A percentile compares a stretch with the other conserved stretches of the same genome.
phyloP scores from a whole-genome alignment of 345 rosid species.

The Kernera saxatilis region DNA sequence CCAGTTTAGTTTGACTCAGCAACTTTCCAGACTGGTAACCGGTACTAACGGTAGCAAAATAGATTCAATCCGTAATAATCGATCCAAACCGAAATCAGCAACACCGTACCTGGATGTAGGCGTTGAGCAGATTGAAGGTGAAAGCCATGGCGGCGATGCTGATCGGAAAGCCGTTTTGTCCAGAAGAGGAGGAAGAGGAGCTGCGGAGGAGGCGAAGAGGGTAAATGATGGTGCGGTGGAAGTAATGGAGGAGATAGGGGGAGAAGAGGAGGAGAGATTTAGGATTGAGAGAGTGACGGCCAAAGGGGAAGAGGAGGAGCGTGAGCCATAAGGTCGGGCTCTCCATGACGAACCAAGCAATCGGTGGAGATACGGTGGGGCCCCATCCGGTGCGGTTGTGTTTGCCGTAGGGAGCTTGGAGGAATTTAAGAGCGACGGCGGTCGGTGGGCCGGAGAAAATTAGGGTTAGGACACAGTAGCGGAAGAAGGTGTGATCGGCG shows the following conservation, averaged over 20 bases:
- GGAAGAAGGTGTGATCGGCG: constrained; percentile 49
- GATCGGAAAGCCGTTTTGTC: constrained; percentile 37
- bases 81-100: neutral
- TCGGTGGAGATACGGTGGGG: constrained; percentile 57
- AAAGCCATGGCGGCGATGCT: constrained; percentile 60
- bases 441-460: constrained; percentile 65
- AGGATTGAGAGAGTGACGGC: constrained; percentile 50
- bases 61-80: neutral
- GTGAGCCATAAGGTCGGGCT: constrained; percentile 80
- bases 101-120: constrained; percentile 46
- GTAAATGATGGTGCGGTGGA: constrained; percentile 70
- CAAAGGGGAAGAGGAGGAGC: constrained; percentile 60
- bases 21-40: neutral
- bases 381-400: constrained; percentile 94
- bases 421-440: constrained; percentile 54
- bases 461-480: constrained; percentile 42
- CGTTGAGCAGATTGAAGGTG: constrained; percentile 59
- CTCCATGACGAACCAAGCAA: constrained; percentile 97
- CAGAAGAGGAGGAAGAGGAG: neutral
- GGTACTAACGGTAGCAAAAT: neutral
- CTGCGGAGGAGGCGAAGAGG: constrained; percentile 56
- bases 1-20: neutral
- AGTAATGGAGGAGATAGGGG: constrained; percentile 74
- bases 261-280: constrained; percentile 53
- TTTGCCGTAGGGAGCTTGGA: constrained; percentile 92